Conservation (phyloP, 352 stramenopile species). For the Globisporangium okanoganense region DNA sequence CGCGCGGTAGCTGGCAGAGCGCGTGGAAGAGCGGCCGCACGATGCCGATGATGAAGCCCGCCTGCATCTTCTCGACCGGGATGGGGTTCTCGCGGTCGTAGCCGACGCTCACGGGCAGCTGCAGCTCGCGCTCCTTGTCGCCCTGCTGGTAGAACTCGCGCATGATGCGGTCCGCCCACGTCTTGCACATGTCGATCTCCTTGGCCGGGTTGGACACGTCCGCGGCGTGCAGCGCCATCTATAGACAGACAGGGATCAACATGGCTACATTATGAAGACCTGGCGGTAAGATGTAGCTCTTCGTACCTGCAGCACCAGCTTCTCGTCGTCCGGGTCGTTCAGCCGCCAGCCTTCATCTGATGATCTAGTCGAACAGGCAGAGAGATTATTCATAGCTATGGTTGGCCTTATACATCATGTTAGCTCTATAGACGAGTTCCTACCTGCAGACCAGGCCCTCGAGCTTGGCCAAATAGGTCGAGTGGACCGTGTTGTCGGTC, state of each 20-base stretch:
- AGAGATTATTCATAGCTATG: background rate
- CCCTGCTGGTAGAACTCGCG: slow-evolving; percentile 95
- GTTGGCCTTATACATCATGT: background rate
- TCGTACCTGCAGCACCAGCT: slow-evolving; percentile 53
- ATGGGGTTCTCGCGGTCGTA: slow-evolving; percentile 88
- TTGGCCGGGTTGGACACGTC: slow-evolving; percentile 94
- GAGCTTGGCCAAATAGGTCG: slow-evolving; percentile 71
- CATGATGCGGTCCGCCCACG: slow-evolving; percentile 89
- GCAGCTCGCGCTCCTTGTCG: slow-evolving; percentile 89
- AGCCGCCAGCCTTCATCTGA: slow-evolving; percentile 50
- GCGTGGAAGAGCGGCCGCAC: slow-evolving; percentile 73
- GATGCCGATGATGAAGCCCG: slow-evolving; percentile 94
- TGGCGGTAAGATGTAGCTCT: background rate
- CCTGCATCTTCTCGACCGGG: slow-evolving; percentile 86
- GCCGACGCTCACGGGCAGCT: slow-evolving; percentile 85
- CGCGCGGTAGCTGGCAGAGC: slow-evolving; percentile 48
- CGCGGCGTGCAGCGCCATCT: slow-evolving; percentile 84
- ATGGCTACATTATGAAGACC: background rate
- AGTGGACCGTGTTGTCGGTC: slow-evolving; percentile 87
- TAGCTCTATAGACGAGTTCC: background rate
- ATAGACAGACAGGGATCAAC: slow-evolving; percentile 1
- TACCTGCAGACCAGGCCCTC: slow-evolving; percentile 66
- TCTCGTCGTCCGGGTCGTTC: slow-evolving; percentile 60
- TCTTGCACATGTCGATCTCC: slow-evolving; percentile 60
- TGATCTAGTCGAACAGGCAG: slow-evolving; percentile 1